Conservation (phyloP, 2,329 filamentous ascomycete species). For the Fonsecaea monophora region DNA sequence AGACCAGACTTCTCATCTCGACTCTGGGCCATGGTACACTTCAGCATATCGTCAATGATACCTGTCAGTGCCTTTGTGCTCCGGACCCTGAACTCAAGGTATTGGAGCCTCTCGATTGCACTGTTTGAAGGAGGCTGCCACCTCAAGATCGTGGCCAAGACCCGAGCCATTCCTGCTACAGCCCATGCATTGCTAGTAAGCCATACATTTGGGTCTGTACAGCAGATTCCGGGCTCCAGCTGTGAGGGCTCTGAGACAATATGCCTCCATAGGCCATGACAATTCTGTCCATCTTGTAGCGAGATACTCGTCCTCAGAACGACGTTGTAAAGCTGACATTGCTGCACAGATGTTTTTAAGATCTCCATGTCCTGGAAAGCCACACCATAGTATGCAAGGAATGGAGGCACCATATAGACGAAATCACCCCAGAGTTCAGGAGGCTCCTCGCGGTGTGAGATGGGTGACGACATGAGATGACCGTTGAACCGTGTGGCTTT, state of each 20-base stretch:
- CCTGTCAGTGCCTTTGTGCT: constrained; percentile 43
- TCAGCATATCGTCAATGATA: constrained; percentile 48
- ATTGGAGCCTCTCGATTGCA: constrained; percentile 34
- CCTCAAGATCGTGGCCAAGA: constrained; percentile 50
- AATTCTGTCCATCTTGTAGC: constrained; percentile 23
- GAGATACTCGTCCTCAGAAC: constrained; percentile 45
- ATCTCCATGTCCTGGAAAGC: constrained; percentile 46
- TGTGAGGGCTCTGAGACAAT: constrained; percentile 49
- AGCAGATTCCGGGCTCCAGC: constrained; percentile 54
- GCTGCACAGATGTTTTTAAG: constrained; percentile 48
- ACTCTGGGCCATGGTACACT: constrained; percentile 43
- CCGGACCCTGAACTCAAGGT: constrained; percentile 23
- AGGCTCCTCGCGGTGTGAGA: constrained; percentile 54
- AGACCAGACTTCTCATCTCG: constrained; percentile 39
- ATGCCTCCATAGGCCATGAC: constrained; percentile 54
- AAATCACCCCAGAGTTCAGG: constrained; percentile 59
- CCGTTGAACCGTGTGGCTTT: constrained; percentile 53
- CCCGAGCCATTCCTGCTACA: constrained; percentile 55
- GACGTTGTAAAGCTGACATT: constrained; percentile 53
- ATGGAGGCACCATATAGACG: constrained; percentile 59
- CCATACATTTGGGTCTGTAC: constrained; percentile 42
- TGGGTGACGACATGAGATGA: constrained; percentile 46
- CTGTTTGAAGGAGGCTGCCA: constrained; percentile 41
- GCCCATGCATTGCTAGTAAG: constrained; percentile 56
- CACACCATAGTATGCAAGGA: constrained; percentile 56